A percentile compares a stretch with the other conserved stretches of the same genome.
These are phyloP conservation scores for Aspergillus biplanus DNA, from an alignment of 495 filamentous ascomycete genomes.

Conservation along the genomic window DNA sequence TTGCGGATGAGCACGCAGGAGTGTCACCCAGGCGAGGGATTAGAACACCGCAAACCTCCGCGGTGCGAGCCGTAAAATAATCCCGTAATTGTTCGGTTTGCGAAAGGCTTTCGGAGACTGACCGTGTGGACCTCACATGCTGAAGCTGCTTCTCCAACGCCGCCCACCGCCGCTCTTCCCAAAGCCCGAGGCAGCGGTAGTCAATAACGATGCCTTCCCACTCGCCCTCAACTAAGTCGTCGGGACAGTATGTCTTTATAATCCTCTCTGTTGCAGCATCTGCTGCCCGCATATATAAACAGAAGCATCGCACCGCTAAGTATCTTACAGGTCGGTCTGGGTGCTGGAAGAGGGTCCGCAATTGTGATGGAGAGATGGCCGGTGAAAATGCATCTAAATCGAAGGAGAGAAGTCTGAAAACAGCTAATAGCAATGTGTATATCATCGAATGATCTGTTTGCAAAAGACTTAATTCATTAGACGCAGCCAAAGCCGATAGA, in stretches of 20 bases:
- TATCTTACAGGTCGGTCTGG: constrained; percentile 66
- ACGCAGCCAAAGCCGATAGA: constrained; percentile 43
- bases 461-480: constrained; percentile 42
- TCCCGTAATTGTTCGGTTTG: constrained; percentile 39
- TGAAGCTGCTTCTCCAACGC: constrained; percentile 33
- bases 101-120: constrained; percentile 29
- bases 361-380: constrained; percentile 63
- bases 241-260: constrained; percentile 62
- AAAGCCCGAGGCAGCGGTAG: constrained; percentile 81
- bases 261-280: constrained; percentile 76
- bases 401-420: constrained; percentile 77
- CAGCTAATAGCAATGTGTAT: constrained; percentile 60
- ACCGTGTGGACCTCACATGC: constrained; percentile 26
- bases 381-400: constrained; percentile 66
- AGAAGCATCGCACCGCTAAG: constrained; percentile 78
- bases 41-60: constrained; percentile 63
- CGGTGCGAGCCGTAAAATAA: constrained; percentile 54
- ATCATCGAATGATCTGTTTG: constrained; percentile 41
- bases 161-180: constrained; percentile 66
- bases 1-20: constrained; percentile 44
- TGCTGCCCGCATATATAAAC: constrained; percentile 75
- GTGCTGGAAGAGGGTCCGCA: constrained; percentile 71
- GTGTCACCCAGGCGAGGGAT: constrained; percentile 65
- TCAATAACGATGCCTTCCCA: constrained; percentile 81
- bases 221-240: constrained; percentile 62